Conservation (phyloP, 1,284 basidiomycete genomes). For the Cutaneotrichosporon spelunceum region DNA sequence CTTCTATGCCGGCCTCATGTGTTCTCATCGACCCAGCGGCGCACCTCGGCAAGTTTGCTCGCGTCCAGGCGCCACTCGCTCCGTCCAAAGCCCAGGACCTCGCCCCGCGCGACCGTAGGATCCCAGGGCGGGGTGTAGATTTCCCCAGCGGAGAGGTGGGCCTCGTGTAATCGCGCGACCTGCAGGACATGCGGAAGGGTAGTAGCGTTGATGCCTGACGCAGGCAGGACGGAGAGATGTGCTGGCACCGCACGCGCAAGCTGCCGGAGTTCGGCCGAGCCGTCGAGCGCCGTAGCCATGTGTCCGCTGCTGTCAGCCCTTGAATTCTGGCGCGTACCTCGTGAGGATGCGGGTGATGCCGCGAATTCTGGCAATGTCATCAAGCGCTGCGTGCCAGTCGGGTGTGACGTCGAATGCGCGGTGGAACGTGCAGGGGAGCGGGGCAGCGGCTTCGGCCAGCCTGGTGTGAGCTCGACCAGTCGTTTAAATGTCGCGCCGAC, state of each 20-base stretch:
- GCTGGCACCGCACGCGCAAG: constrained; percentile 60
- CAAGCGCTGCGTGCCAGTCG: constrained; percentile 59
- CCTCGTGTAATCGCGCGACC: constrained; percentile 53
- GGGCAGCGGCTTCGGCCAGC: constrained; percentile 59
- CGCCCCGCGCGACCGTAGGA: constrained; percentile 12
- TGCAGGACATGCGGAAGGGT: constrained; percentile 51
- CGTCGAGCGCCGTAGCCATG: constrained; percentile 28
- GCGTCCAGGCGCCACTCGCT: constrained; percentile 19
- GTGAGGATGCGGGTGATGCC: constrained; percentile 71
- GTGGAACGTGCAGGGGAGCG: constrained; percentile 75
- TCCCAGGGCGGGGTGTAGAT: not conserved
- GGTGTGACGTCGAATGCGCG: constrained; percentile 73
- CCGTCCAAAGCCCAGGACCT: constrained; percentile 21
- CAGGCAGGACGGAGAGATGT: constrained; percentile 52
- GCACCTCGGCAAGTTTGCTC: constrained; percentile 12
- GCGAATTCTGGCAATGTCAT: constrained; percentile 57
- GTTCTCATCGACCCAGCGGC: constrained; percentile 11
- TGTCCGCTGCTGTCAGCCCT: constrained; percentile 21
- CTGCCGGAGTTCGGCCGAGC: constrained; percentile 51
- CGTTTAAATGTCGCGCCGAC: not conserved
- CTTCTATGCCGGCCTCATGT: not conserved
- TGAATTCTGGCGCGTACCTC: constrained; percentile 52
- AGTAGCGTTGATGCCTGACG: constrained; percentile 26
- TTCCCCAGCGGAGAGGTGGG: constrained; percentile 28
- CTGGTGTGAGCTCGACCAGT: constrained; percentile 16